These are phyloP conservation scores for Microcos paniculata DNA, from an alignment of 345 rosid species.

Conservation along the genomic window DNA sequence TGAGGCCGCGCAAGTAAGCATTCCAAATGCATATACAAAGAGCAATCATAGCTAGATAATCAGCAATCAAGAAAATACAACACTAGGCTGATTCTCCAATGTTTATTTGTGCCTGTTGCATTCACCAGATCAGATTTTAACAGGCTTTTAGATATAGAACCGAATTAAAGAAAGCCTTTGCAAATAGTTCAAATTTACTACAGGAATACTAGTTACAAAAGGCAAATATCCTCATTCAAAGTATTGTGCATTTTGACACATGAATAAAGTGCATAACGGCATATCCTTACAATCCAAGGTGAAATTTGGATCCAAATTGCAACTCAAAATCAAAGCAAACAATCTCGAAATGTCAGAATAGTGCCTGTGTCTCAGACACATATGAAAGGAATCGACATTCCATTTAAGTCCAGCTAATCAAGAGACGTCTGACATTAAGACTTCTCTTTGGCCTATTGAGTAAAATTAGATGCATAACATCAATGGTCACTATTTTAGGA, in stretches of 20 bases:
- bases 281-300: neutral
- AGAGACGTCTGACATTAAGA: too few relatives aligned
- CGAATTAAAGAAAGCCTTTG: neutral
- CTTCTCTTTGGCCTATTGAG: neutral
- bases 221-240: neutral
- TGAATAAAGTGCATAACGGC: neutral
- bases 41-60: neutral
- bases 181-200: neutral
- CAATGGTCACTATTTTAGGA: neutral
- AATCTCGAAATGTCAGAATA: neutral
- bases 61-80: neutral
- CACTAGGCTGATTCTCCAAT: neutral
- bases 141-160: neutral
- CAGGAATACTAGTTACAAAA: conserved; percentile 1
- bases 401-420: too few relatives aligned
- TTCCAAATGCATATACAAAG: neutral
- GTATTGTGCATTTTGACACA: neutral
- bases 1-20: neutral
- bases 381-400: neutral
- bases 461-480: neutral
- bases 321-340: neutral
- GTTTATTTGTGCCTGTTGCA: neutral
- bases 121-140: neutral
- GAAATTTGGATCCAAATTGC: neutral
- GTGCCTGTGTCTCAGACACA: neutral